Percentiles rank a stretch among this genome's conserved stretches.
Conservation (phyloP, 1,284 basidiomycete genomes). For the Clitocybe nebularis region DNA sequence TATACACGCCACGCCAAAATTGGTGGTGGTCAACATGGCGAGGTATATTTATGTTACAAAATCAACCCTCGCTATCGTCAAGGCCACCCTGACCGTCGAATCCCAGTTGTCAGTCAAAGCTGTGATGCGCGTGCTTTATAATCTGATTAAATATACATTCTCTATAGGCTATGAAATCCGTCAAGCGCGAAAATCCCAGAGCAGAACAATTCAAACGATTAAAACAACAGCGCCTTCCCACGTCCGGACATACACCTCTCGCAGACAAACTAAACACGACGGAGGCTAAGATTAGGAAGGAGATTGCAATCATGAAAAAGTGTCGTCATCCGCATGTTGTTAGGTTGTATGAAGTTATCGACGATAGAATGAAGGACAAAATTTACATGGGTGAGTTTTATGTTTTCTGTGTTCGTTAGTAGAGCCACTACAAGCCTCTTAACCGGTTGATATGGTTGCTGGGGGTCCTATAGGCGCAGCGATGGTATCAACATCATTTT, state of each 20-base stretch:
- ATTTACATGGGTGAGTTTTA: conserved; percentile 84
- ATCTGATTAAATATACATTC: conserved; percentile 1
- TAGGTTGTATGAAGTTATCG: conserved; percentile 90
- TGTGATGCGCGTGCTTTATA: not conserved
- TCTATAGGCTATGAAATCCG: conserved; percentile 78
- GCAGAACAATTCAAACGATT: conserved; percentile 57
- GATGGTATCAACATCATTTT: not conserved
- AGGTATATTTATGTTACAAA: conserved; percentile 72
- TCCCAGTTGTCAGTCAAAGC: conserved; percentile 30
- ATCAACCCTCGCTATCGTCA: conserved; percentile 29
- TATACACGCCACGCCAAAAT: conserved; percentile 69
- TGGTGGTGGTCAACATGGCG: conserved; percentile 80
- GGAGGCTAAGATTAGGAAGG: conserved; percentile 79
- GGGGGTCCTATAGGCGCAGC: not conserved
- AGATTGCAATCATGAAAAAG: conserved; percentile 99
- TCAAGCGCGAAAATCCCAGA: conserved; percentile 46
- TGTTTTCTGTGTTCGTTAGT: conserved; percentile 4
- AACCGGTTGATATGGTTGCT: not conserved
- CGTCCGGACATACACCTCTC: conserved; percentile 47
- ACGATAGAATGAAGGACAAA: conserved; percentile 86
- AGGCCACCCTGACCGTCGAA: conserved; percentile 24
- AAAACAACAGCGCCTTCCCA: conserved; percentile 49
- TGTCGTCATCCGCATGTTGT: conserved; percentile 91
- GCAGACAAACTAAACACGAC: conserved; percentile 65
- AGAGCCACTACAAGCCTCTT: not conserved